These are phyloP conservation scores for Colletotrichum gigasporum DNA, from an alignment of 2,329 filamentous ascomycete species.

Conservation along the genomic window DNA sequence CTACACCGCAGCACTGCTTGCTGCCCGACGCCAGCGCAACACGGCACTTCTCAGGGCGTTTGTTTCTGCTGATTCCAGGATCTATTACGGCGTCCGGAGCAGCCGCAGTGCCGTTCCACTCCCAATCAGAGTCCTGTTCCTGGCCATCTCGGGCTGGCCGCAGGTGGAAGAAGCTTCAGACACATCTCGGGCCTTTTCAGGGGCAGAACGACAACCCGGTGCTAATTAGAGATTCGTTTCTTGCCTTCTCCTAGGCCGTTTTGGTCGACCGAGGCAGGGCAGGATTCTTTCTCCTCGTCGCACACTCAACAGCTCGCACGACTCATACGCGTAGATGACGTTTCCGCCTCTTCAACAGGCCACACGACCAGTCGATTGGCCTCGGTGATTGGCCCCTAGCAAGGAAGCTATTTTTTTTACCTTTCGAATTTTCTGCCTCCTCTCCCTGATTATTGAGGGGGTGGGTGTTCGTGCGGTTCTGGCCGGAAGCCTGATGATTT, in stretches of 20 bases:
- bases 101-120: constrained; percentile 20
- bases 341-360: constrained; percentile 19
- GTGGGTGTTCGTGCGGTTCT: constrained; percentile 25
- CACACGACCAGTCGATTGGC: constrained; percentile 12
- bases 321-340: constrained; percentile 24
- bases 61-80: neutral
- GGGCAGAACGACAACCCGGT: too few relatives aligned
- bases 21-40: too few relatives aligned
- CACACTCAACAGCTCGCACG: neutral
- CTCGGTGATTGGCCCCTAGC: constrained; percentile 5
- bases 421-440: neutral
- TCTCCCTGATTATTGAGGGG: neutral
- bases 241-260: constrained; percentile 9
- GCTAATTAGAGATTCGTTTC: neutral
- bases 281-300: neutral
- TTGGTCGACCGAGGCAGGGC: constrained; percentile 13
- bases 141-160: constrained; percentile 18
- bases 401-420: neutral
- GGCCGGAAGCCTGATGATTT: neutral
- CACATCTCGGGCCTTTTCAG: neutral
- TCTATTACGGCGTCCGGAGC: neutral
- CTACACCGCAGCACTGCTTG: too few relatives aligned
- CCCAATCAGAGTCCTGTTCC: neutral
- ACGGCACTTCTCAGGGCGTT: too few relatives aligned
- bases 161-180: neutral